Evolutionary conservation across 2,329 filamentous ascomycete species (phyloP), one percentile per base, ranked within the genome.

Genomic region (Ceratocystis eucalypticola): DNA sequence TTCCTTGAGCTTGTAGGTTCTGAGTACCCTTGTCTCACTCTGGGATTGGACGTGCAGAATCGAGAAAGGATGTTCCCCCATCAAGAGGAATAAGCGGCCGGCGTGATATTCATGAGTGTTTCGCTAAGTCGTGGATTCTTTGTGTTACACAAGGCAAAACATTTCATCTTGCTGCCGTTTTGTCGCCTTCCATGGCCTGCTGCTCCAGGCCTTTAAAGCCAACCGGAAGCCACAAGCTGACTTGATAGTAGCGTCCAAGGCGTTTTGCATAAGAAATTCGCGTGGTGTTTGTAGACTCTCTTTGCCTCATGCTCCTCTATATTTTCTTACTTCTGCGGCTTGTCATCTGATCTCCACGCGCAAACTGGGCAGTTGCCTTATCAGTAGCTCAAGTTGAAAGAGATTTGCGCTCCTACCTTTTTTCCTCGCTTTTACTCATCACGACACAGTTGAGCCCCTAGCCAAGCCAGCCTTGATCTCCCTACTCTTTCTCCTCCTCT

Each of bases 41-140:
- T 59, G 28, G 12, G 53, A 33, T n/a, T 59, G 17, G 12, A 59
- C 53, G 53, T 59, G 53, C 53, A 59, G 53, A 33, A 59, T 59
- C 53, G 53, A 33, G 15, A 33, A 17, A 37, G 5, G 15, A n/a
- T 59, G 15, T 8, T 30, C 28, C 7, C n/a, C 33, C 8, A 37
- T 37, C 10, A 37, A 37, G 25, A 25, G 53, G 17, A 59, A 37
- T 20, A 12, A 53, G 48, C 20, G n/a, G 25, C 25, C 17, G 3
- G 53, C 28, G 5, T 59, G 53, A n/a, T 33, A 20, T n/a, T 17
- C 3, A 2, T n/a, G 33, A 12, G 28, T 20, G 7, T 17, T 59
- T 59, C 53, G 53, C 53, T 59, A 59, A 59, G 53, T 30, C 28
- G 22, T 15, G n/a, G 53, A 59, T 59, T 17, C 4, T 17, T 33